Evolutionary conservation across 345 rosid species (phyloP).

Genomic region (Leavenworthia alabamica): DNA sequence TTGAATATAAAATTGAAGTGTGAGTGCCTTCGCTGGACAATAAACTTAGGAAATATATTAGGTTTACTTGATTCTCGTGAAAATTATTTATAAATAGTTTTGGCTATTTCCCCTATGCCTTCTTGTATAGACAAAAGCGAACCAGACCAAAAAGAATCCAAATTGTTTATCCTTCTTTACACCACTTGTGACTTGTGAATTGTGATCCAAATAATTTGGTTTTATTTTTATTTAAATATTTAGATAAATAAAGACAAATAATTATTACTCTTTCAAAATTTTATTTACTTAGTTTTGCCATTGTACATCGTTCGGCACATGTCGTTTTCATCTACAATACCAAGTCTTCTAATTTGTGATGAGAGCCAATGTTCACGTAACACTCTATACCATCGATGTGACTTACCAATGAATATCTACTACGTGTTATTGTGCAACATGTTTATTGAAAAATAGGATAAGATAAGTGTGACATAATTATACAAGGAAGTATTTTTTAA

Average conservation of each 20-base stretch:
- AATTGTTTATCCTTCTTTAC: not conserved
- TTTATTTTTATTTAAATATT: not conserved
- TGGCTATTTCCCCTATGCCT: not conserved
- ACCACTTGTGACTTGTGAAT: too few species aligned
- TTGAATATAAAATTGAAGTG: not conserved
- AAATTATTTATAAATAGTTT: not conserved
- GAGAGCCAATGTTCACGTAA: conserved; percentile 22
- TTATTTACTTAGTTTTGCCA: not conserved
- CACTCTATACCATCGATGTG: conserved; percentile 1
- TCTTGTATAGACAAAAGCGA: not conserved
- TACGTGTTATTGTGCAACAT: not conserved
- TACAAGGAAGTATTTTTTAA: not conserved
- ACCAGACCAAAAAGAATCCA: not conserved
- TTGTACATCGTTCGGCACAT: conserved; percentile 11
- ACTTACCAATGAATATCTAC: conserved; percentile 1
- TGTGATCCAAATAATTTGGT: conserved; percentile 6
- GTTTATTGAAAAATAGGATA: not conserved
- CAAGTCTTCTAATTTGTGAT: conserved; percentile 6
- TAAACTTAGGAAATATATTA: not conserved
- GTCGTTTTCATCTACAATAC: conserved; percentile 7
- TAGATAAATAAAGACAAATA: not conserved
- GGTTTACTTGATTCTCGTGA: not conserved
- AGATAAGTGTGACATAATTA: conserved; percentile 7
- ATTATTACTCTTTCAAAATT: not conserved
- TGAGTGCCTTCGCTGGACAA: not conserved